Evolutionary conservation across 495 filamentous ascomycete genomes (phyloP), one percentile per base, ranked within the genome.

Genomic region (Penicillium argentinense): DNA sequence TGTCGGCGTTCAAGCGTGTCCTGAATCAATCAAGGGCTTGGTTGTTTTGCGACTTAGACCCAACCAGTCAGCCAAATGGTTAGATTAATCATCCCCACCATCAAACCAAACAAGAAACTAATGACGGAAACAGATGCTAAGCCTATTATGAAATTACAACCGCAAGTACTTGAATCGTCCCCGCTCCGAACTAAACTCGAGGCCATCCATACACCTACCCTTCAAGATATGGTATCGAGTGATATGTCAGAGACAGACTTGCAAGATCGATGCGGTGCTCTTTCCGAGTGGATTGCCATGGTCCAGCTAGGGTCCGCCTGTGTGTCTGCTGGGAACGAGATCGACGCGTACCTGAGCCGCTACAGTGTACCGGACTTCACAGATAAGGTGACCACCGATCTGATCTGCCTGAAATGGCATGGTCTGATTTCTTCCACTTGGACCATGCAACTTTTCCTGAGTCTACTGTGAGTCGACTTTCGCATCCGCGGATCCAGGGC

Each of bases 231-330:
- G 5, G 61, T 72, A 14, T 51, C 70, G 13, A 57, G 71, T 11
- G 42, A 70, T 9, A 53, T 69, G 24, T 54, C 68, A 0, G 52
- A 72, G 12, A 62, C 56, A 6, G 77, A 80, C 4, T 63, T 88
- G 6, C 75, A 83, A 49, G 77, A 84, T 12, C 79, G 77, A 53
- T 78, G 81, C 22, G 74, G 78, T 2, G 80, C 85, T 11, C 56
- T 88, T 9, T 83, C 88, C 21, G 93, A 98, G 66, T 98, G 91
- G 89, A 68, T 97, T 2, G 84, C 85, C 18, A 72, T 98, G 42
- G 69, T 87, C 9, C 74, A 79, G 9, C 76, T 92, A 2, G 62
- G 75, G 11, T 95, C 90, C 17, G 84, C 87, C n/a, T 80, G 91
- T 21, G 63, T 97, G 5, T 64, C 67, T 12, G 67, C 64, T 9